Evolutionary conservation across 1,284 basidiomycete species (phyloP).

Genomic region (Trichosporon sp.): DNA sequence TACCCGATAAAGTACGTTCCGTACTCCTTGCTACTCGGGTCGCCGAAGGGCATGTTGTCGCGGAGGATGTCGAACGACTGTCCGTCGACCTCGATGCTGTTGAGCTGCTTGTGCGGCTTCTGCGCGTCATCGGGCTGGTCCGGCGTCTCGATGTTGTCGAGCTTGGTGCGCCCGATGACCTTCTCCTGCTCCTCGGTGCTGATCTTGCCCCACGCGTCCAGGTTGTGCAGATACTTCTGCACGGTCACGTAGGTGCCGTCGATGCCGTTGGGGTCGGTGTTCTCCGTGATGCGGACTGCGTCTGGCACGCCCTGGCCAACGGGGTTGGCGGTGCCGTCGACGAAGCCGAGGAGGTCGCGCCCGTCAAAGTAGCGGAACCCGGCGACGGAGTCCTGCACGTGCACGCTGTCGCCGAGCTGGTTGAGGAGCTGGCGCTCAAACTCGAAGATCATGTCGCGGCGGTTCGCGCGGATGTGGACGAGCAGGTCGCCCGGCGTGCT

Average conservation of each 20-base stretch:
- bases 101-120: constrained; percentile 22
- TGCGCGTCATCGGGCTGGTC: constrained; percentile 13
- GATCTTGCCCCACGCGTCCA: constrained; percentile 14
- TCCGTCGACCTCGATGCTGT: constrained; percentile 13
- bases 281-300: background rate
- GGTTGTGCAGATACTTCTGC: constrained; percentile 22
- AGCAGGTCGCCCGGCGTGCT: constrained; percentile 18
- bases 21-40: constrained; percentile 14
- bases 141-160: constrained; percentile 18
- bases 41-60: constrained; percentile 24
- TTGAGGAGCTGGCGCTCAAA: constrained; percentile 15
- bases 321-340: constrained; percentile 24
- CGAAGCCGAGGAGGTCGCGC: constrained; percentile 21
- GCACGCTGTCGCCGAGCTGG: constrained; percentile 11
- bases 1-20: constrained; percentile 24
- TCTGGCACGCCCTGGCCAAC: constrained; percentile 11
- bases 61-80: constrained; percentile 20
- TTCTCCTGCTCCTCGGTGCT: constrained; percentile 15
- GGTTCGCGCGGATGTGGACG: constrained; percentile 18
- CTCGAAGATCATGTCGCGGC: constrained; percentile 21
- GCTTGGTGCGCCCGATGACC: constrained; percentile 20
- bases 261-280: background rate
- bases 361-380: constrained; percentile 25
- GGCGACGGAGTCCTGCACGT: constrained; percentile 9
- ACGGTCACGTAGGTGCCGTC: constrained; percentile 18